A percentile compares a stretch with the other conserved stretches of the same genome.
Evolutionary conservation across 2,329 filamentous ascomycete genomes (phyloP).

Genomic region (Fusarium nodosum): DNA sequence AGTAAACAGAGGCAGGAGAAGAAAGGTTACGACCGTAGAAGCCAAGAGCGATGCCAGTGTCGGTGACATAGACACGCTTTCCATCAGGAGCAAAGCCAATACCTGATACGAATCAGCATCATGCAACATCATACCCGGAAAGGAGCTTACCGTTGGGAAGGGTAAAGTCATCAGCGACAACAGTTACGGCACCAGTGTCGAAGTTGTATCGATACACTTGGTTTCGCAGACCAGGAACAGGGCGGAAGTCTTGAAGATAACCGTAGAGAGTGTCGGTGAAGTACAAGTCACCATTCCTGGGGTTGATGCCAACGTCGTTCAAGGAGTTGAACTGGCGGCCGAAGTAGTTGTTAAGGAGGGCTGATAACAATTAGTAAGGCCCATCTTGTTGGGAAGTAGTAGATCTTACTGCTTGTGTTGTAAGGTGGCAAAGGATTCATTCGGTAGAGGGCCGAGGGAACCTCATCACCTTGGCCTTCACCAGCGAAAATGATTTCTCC

Average conservation of each 20-base stretch:
- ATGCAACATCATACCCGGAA: rapidly evolving
- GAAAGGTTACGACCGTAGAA: conserved; percentile 59
- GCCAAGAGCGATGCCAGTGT: conserved; percentile 63
- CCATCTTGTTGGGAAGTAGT: rapidly evolving
- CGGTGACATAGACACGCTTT: conserved; percentile 66
- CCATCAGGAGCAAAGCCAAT: conserved; percentile 69
- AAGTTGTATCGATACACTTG: conserved; percentile 72
- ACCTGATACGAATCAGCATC: conserved; percentile 50
- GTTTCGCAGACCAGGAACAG: conserved; percentile 64
- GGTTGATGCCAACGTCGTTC: conserved; percentile 69
- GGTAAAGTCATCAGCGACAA: conserved; percentile 69
- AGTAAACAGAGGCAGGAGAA: conserved; percentile 62
- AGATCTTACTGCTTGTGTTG: conserved; percentile 61
- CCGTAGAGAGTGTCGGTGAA: conserved; percentile 74
- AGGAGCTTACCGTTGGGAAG: conserved; percentile 64
- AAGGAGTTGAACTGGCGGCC: conserved; percentile 71
- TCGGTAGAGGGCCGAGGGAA: conserved; percentile 43
- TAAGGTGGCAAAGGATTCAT: conserved; percentile 58
- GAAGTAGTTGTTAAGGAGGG: conserved; percentile 70
- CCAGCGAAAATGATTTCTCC: conserved; percentile 64
- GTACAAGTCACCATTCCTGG: conserved; percentile 68
- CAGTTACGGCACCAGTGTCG: conserved; percentile 63
- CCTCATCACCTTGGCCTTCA: conserved; percentile 62
- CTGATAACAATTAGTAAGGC: conserved; percentile 34
- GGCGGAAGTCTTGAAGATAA: conserved; percentile 70